phyloP scores from a whole-genome alignment of 228 moss, liverwort and hornwort species.

The Sphagnum fallax region DNA sequence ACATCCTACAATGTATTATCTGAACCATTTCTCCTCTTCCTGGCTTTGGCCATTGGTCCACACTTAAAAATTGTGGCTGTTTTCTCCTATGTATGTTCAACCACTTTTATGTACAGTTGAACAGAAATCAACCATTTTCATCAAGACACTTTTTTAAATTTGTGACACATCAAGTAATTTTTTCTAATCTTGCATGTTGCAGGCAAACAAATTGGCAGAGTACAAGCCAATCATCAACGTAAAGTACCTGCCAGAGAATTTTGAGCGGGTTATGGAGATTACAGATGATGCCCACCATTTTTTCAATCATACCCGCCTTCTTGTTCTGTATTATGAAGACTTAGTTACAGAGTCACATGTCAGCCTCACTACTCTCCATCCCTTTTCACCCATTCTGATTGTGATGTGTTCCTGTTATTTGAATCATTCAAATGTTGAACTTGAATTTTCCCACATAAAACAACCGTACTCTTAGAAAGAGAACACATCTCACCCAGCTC shows the following conservation, averaged over 20 bases:
- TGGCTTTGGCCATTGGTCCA: neutral
- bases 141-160: neutral
- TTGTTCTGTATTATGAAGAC: conserved; percentile 60
- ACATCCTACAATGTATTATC: neutral
- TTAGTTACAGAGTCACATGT: conserved; percentile 39
- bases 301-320: conserved; percentile 34
- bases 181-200: neutral
- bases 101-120: neutral
- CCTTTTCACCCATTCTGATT: neutral
- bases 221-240: conserved; percentile 57
- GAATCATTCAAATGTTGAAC: no score
- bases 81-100: neutral
- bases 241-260: conserved; percentile 23
- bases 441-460: no score
- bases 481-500: no score
- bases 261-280: conserved; percentile 37
- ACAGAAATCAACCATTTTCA: neutral
- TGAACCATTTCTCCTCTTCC: neutral
- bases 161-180: neutral
- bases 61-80: neutral
- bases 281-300: conserved; percentile 24
- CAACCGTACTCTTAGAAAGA: no score
- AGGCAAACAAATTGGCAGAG: conserved; percentile 61
- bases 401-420: neutral
- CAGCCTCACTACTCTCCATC: neutral